A percentile compares a stretch with the other conserved stretches of the same genome.
These are phyloP conservation scores for Rhodotorula kratochvilovae DNA, from an alignment of 768 basidiomycete species.

Conservation along the genomic window DNA sequence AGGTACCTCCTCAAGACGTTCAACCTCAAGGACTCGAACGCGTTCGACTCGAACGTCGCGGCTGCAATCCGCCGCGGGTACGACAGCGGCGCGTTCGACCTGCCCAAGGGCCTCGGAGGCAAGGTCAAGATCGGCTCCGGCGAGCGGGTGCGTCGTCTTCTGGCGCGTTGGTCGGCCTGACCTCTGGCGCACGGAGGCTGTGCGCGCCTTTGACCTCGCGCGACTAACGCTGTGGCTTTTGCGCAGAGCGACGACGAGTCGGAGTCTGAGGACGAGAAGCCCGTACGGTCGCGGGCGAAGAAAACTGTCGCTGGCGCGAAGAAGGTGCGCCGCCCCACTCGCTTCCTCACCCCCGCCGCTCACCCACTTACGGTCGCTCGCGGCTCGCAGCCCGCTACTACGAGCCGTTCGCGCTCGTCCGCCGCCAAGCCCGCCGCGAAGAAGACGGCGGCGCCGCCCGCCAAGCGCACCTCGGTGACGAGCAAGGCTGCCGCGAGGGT, in stretches of 20 bases:
- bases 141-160: neutral
- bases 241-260: too few relatives aligned
- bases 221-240: too few relatives aligned
- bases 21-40: conserved; percentile 68
- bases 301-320: neutral
- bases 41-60: conserved; percentile 72
- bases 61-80: conserved; percentile 75
- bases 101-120: conserved; percentile 80
- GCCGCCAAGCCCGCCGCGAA: too few relatives aligned
- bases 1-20: conserved; percentile 82
- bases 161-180: too few relatives aligned
- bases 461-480: too few relatives aligned
- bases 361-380: too few relatives aligned
- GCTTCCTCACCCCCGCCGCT: too few relatives aligned
- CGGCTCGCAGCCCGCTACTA: too few relatives aligned
- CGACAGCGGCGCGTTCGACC: conserved; percentile 73
- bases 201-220: too few relatives aligned
- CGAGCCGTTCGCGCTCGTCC: too few relatives aligned
- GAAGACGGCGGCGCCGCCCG: too few relatives aligned
- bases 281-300: neutral
- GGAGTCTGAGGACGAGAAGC: conserved; percentile 40
- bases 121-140: conserved; percentile 63
- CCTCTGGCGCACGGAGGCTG: too few relatives aligned
- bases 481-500: conserved; percentile 1
- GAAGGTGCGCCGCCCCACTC: neutral